phyloP scores from a whole-genome alignment of 306 rosid genomes.

The Cucumis melo region DNA sequence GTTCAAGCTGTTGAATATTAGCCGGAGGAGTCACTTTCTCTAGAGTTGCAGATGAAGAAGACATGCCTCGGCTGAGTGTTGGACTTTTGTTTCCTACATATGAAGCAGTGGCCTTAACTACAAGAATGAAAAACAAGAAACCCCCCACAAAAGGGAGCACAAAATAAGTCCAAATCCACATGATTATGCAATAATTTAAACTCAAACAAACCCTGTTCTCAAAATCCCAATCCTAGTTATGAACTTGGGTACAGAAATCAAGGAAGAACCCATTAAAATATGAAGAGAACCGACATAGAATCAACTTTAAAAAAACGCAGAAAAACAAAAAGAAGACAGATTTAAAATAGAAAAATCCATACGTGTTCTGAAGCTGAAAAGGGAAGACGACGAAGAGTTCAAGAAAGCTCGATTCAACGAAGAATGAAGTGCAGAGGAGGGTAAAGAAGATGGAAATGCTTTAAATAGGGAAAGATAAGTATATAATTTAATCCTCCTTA shows the following conservation, averaged over 20 bases:
- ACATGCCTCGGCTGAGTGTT: background rate
- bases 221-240: background rate
- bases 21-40: background rate
- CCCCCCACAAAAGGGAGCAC: background rate
- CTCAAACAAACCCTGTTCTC: background rate
- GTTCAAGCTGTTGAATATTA: slow-evolving; percentile 4
- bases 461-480: background rate
- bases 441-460: background rate
- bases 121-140: slow-evolving; percentile 2
- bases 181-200: background rate
- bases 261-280: background rate
- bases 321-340: background rate
- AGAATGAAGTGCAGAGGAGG: background rate
- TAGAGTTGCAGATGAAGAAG: background rate
- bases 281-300: background rate
- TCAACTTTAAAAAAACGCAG: background rate
- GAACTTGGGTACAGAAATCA: background rate
- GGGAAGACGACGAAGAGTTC: background rate
- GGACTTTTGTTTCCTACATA: background rate
- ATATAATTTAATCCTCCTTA: background rate
- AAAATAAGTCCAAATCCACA: background rate
- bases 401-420: background rate
- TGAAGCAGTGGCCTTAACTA: background rate
- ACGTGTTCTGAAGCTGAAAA: background rate
- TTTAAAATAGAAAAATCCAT: background rate